A percentile compares a stretch with the other conserved stretches of the same genome.
Conservation (phyloP, 140 eudicot genomes). For the Ambrosia hybrid region DNA sequence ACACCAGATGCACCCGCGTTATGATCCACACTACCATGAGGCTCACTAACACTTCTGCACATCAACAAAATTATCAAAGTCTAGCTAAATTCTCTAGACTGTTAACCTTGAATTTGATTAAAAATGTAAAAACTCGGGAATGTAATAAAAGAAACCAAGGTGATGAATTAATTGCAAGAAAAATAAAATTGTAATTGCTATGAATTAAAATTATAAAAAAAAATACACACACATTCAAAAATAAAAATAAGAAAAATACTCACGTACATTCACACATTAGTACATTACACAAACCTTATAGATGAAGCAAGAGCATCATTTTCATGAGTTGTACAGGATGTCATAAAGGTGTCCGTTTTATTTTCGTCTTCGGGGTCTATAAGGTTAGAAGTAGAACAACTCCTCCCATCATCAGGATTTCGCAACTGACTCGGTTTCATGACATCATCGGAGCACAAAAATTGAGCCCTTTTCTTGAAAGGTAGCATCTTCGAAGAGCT, state of each 20-base stretch:
- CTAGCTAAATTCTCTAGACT: not conserved
- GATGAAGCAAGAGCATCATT: slow-evolving; percentile 1
- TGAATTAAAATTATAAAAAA: not conserved
- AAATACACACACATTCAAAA: not conserved
- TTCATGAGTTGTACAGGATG: not conserved
- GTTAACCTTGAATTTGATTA: not conserved
- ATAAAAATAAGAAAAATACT: no score
- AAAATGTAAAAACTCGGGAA: not conserved
- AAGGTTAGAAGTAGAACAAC: not conserved
- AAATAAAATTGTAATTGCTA: not conserved
- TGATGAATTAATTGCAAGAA: not conserved
- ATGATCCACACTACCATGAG: no score
- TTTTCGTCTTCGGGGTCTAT: not conserved
- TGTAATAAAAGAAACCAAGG: not conserved
- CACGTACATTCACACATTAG: not conserved
- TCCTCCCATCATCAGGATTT: not conserved
- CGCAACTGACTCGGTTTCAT: not conserved
- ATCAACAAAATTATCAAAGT: not conserved
- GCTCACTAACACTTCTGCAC: not conserved
- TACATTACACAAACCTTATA: slow-evolving; percentile 18
- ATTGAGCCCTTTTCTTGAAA: slow-evolving; percentile 25
- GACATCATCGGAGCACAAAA: not conserved
- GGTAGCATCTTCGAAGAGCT: slow-evolving; percentile 12
- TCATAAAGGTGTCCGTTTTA: slow-evolving; percentile 3
- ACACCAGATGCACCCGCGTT: not conserved